These are phyloP conservation scores for Metarhizium anisopliae DNA, from an alignment of 2,329 filamentous ascomycete species.

Conservation along the genomic window DNA sequence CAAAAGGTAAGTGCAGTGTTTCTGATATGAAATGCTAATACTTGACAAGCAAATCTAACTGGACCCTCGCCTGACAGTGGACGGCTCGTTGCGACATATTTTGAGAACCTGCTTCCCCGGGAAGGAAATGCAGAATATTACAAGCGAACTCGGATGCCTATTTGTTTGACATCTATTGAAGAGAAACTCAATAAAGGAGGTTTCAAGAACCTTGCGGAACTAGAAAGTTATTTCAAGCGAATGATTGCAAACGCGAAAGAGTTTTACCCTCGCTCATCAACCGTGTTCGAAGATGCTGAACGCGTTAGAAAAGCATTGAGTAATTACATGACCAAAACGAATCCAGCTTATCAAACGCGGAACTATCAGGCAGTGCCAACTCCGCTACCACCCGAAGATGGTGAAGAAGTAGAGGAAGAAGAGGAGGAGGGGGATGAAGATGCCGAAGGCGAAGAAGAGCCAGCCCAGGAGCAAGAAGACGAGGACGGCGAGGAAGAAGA, in stretches of 20 bases:
- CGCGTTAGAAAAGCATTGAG: conserved; percentile 77
- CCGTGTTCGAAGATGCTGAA: conserved; percentile 75
- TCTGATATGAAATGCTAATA: conserved; percentile 18
- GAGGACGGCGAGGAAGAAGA: conserved; percentile 20
- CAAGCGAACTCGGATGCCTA: conserved; percentile 64
- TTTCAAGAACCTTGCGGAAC: conserved; percentile 61
- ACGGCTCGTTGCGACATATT: conserved; percentile 64
- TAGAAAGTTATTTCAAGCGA: conserved; percentile 81
- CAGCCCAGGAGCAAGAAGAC: conserved; percentile 19
- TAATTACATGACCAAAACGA: conserved; percentile 80
- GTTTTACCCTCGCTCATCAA: conserved; percentile 65
- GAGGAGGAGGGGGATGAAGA: conserved; percentile 20
- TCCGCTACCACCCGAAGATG: conserved; percentile 47
- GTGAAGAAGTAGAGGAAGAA: conserved; percentile 19
- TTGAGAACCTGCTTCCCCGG: conserved; percentile 61
- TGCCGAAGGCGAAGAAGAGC: conserved; percentile 21
- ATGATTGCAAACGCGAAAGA: conserved; percentile 84
- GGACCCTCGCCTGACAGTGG: conserved; percentile 39
- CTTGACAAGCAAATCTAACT: background rate
- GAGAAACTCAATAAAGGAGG: conserved; percentile 59
- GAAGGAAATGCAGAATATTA: conserved; percentile 67
- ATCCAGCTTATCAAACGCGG: conserved; percentile 67
- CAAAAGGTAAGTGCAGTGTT: conserved; percentile 63
- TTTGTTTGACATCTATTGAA: conserved; percentile 71
- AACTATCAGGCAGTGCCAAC: conserved; percentile 65